phyloP scores from a whole-genome alignment of 2,329 filamentous ascomycete species.

The Aureobasidium sp. region DNA sequence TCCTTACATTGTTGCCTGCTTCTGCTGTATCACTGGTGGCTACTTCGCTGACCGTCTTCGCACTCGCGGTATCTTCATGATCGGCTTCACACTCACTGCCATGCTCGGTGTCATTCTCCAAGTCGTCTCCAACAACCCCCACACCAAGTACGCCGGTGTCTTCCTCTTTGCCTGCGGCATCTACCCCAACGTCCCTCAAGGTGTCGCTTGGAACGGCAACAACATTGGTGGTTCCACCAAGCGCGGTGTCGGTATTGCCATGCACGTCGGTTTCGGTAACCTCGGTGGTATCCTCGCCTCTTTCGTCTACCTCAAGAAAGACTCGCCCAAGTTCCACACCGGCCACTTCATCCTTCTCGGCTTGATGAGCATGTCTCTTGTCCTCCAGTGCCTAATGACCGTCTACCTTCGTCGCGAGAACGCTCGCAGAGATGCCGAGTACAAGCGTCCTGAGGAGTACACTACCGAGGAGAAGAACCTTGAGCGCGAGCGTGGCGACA shows the following conservation, averaged over 20 bases:
- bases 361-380: conserved; percentile 27
- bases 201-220: conserved; percentile 54
- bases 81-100: conserved; percentile 19
- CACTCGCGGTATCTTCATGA: conserved; percentile 38
- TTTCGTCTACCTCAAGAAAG: conserved; percentile 41
- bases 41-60: conserved; percentile 26
- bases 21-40: conserved; percentile 27
- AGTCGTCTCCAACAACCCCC: conserved; percentile 26
- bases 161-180: conserved; percentile 46
- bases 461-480: conserved; percentile 47
- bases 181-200: conserved; percentile 51
- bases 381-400: conserved; percentile 50
- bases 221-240: conserved; percentile 52
- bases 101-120: conserved; percentile 32
- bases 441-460: conserved; percentile 45
- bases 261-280: conserved; percentile 48
- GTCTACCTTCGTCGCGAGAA: conserved; percentile 53
- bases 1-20: conserved; percentile 28
- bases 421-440: conserved; percentile 43
- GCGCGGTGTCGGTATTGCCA: conserved; percentile 49
- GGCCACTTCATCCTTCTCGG: conserved; percentile 32
- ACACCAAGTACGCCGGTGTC: conserved; percentile 33
- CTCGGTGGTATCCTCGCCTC: conserved; percentile 53
- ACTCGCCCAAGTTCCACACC: conserved; percentile 32
- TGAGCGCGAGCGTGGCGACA: conserved; percentile 51